These are phyloP conservation scores for Croton setiger DNA, from an alignment of 441 rosid genomes.

Conservation along the genomic window DNA sequence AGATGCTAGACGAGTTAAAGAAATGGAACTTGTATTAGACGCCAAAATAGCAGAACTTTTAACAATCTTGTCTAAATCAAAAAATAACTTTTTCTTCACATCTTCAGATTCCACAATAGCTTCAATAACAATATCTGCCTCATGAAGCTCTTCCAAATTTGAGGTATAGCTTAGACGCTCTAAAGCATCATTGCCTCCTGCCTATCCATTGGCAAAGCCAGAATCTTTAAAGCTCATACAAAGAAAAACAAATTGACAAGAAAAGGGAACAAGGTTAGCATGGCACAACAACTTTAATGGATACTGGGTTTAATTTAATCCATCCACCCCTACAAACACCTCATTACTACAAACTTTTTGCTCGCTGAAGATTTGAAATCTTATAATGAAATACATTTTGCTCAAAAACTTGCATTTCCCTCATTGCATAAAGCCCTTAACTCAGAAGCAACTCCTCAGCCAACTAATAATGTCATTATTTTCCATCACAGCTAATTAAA, in stretches of 20 bases:
- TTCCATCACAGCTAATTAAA: no score
- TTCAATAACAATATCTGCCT: conserved; percentile 65
- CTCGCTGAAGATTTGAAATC: no score
- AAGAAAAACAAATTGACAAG: background rate
- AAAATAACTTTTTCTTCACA: conserved; percentile 61
- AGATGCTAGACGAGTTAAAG: conserved; percentile 79
- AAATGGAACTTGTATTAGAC: conserved; percentile 85
- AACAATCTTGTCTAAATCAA: conserved; percentile 50
- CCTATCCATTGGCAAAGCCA: conserved; percentile 35
- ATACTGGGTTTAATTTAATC: background rate
- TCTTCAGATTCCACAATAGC: conserved; percentile 87
- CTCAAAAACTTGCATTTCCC: no score
- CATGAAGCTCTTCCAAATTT: conserved; percentile 46
- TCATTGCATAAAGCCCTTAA: no score
- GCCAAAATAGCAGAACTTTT: conserved; percentile 70
- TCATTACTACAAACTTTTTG: no score
- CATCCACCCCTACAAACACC: background rate
- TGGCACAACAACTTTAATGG: background rate
- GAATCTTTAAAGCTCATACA: background rate
- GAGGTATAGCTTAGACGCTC: conserved; percentile 49
- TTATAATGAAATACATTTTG: no score
- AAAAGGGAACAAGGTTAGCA: background rate
- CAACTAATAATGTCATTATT: no score
- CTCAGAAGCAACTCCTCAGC: no score
- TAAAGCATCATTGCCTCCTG: conserved; percentile 49